Evolutionary conservation across 371 early-diverging fungal species (phyloP).

Genomic region (Coemansia sp.): DNA sequence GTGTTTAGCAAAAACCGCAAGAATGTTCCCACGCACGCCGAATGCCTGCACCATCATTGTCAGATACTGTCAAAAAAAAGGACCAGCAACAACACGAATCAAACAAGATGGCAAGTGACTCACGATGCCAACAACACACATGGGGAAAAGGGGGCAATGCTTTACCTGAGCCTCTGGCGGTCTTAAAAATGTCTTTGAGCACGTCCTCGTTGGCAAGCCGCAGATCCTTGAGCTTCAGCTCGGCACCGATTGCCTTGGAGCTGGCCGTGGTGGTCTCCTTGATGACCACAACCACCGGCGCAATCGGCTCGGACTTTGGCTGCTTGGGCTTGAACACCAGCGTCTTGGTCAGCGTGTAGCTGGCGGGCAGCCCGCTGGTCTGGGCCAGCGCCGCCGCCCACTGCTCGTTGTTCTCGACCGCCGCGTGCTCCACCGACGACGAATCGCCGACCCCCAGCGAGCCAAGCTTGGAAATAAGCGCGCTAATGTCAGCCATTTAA

Average conservation of each 20-base stretch:
- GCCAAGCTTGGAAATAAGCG: constrained; percentile 35
- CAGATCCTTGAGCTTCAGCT: constrained; percentile 65
- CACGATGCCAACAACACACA: too few relatives aligned
- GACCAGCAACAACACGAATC: not conserved
- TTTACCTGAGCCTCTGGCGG: constrained; percentile 56
- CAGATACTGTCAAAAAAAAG: not conserved
- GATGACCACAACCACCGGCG: constrained; percentile 66
- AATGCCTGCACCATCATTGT: too few relatives aligned
- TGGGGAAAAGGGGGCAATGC: not conserved
- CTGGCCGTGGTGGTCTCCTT: constrained; percentile 57
- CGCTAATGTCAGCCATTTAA: constrained; percentile 32
- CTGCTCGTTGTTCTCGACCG: constrained; percentile 57
- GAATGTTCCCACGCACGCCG: not conserved
- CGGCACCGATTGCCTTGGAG: constrained; percentile 59
- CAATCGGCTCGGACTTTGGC: constrained; percentile 62
- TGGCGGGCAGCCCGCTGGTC: constrained; percentile 33
- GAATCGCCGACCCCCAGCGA: constrained; percentile 27
- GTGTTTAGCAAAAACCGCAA: not conserved
- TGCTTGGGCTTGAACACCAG: constrained; percentile 74
- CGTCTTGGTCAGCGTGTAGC: constrained; percentile 57
- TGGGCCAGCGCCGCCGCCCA: constrained; percentile 57
- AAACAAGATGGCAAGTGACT: too few relatives aligned
- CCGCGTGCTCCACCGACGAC: constrained; percentile 55
- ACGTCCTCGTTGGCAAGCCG: constrained; percentile 68
- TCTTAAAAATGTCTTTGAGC: constrained; percentile 56